Evolutionary conservation across 805 yeast genomes (phyloP).

Genomic region (Schwanniomyces yamadae): DNA sequence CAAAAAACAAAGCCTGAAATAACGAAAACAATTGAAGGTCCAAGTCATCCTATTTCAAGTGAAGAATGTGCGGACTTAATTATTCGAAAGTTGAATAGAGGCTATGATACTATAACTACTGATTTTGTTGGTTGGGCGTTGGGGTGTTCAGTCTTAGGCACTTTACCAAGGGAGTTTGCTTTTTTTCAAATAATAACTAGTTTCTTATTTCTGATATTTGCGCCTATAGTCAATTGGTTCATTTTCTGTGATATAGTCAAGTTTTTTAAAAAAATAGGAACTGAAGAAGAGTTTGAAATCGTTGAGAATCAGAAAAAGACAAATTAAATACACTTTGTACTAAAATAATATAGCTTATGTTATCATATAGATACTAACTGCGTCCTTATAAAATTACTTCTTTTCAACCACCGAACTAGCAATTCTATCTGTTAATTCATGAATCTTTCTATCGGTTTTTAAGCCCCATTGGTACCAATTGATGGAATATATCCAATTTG

Average conservation of each 20-base stretch:
- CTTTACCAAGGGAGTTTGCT: conserved; percentile 63
- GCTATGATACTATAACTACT: conserved; percentile 74
- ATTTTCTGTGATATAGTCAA: conserved; percentile 52
- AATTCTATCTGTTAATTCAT: conserved; percentile 27
- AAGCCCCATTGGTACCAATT: conserved; percentile 46
- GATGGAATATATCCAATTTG: conserved; percentile 60
- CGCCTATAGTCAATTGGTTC: conserved; percentile 56
- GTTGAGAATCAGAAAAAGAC: conserved; percentile 2
- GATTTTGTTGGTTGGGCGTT: conserved; percentile 85
- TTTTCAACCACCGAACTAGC: conserved; percentile 9
- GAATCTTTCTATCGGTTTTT: conserved; percentile 31
- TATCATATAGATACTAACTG: no score
- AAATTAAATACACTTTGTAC: conserved; percentile 1
- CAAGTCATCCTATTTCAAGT: conserved; percentile 68
- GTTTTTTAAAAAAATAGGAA: conserved; percentile 39
- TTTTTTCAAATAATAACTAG: conserved; percentile 42
- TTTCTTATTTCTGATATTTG: conserved; percentile 35
- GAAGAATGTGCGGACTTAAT: conserved; percentile 65
- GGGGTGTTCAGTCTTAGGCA: conserved; percentile 64
- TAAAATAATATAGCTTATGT: no score
- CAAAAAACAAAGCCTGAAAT: conserved; percentile 82
- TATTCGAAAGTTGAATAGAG: conserved; percentile 53
- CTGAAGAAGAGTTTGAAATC: conserved; percentile 3
- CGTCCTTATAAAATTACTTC: conserved; percentile 5
- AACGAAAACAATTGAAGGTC: conserved; percentile 81